Conservation (phyloP, 2,329 filamentous ascomycete species). For the Fusarium chaquense region DNA sequence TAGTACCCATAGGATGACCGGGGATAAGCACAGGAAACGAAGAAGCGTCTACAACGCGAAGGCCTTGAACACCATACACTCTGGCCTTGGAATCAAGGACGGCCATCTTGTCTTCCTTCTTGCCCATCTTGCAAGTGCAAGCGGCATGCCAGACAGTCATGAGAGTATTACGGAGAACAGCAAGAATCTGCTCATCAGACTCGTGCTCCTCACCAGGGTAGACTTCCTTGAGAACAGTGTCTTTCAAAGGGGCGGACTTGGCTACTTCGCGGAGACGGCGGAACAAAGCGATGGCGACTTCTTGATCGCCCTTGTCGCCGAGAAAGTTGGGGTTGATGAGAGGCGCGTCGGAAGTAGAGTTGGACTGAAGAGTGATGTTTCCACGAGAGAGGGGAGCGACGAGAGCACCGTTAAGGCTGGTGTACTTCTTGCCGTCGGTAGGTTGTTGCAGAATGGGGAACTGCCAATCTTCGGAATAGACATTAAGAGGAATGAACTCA, state of each 20-base stretch:
- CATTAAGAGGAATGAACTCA: conserved; percentile 47
- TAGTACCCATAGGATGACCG: conserved; percentile 32
- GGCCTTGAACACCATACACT: conserved; percentile 32
- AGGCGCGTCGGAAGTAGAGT: conserved; percentile 53
- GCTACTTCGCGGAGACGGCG: conserved; percentile 56
- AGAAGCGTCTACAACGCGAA: conserved; percentile 35
- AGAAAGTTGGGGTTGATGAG: conserved; percentile 62
- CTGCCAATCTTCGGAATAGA: conserved; percentile 36
- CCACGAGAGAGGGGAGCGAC: conserved; percentile 58
- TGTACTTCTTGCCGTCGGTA: conserved; percentile 38
- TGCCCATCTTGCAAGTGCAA: conserved; percentile 43
- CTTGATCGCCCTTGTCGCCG: conserved; percentile 56
- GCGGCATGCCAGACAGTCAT: conserved; percentile 44
- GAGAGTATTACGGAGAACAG: conserved; percentile 44
- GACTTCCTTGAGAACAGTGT: conserved; percentile 52
- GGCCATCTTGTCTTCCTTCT: conserved; percentile 29
- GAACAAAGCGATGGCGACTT: conserved; percentile 58
- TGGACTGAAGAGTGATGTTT: conserved; percentile 56
- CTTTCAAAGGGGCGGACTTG: conserved; percentile 45
- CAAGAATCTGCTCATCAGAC: conserved; percentile 58
- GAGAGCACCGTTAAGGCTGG: conserved; percentile 49
- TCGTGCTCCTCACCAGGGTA: conserved; percentile 41
- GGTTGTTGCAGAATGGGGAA: conserved; percentile 40
- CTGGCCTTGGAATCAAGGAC: conserved; percentile 36
- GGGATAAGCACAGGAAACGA: conserved; percentile 32